These are phyloP conservation scores for Aspergillus calidoustus DNA, from an alignment of 2,329 filamentous ascomycete species.

Conservation along the genomic window DNA sequence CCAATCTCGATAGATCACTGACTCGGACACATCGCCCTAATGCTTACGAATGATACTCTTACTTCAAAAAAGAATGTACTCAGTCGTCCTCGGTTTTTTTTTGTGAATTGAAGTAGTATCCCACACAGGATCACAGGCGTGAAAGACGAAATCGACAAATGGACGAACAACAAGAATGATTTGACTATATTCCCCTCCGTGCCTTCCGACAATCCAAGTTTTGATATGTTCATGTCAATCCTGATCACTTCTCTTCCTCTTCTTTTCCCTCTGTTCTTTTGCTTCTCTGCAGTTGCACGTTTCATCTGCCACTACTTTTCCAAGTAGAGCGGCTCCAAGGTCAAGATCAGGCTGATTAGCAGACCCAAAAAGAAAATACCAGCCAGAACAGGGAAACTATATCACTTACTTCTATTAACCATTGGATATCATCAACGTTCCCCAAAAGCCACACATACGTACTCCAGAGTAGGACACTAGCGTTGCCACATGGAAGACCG, in stretches of 20 bases:
- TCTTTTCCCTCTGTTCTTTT: not conserved
- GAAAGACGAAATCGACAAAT: not conserved
- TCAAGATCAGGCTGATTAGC: not conserved
- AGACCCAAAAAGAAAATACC: constrained; percentile 1
- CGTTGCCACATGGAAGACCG: constrained; percentile 8
- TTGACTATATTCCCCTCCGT: not conserved
- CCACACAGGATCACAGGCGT: not conserved
- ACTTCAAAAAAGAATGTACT: not conserved
- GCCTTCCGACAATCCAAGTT: no score
- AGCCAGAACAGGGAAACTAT: constrained; percentile 5
- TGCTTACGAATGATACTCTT: not conserved
- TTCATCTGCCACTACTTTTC: not conserved
- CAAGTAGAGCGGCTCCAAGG: not conserved
- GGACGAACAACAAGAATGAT: not conserved
- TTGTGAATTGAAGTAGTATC: no score
- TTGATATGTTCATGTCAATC: not conserved
- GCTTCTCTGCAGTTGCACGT: not conserved
- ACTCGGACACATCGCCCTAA: not conserved
- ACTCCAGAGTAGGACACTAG: not conserved
- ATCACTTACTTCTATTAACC: not conserved
- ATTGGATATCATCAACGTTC: not conserved
- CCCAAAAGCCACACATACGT: not conserved
- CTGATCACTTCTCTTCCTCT: not conserved
- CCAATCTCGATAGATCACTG: constrained; percentile 1
- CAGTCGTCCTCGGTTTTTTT: not conserved